Conservation (phyloP, 2,329 filamentous ascomycete genomes). For the Aureobasidium vineae region DNA sequence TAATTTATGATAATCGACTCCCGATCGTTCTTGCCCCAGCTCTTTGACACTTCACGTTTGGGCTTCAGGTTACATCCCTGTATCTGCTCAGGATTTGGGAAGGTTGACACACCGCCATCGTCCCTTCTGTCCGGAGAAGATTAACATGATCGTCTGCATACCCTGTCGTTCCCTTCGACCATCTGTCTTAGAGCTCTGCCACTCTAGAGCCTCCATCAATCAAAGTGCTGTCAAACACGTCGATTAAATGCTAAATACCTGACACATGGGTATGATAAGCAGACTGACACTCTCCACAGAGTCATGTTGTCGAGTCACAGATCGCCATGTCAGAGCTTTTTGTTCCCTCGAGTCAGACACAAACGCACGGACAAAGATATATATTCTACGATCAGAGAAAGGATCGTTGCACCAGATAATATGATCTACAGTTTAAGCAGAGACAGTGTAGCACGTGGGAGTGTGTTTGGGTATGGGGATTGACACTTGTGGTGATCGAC, state of each 20-base stretch:
- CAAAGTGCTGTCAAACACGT: background rate
- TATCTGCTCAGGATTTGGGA: background rate
- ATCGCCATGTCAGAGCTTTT: background rate
- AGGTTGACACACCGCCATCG: background rate
- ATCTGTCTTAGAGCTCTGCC: background rate
- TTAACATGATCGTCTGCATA: background rate
- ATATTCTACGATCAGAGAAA: background rate
- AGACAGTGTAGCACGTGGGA: background rate
- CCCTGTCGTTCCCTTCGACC: background rate
- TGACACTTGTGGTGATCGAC: background rate
- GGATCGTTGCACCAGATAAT: accelerated
- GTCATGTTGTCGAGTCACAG: background rate
- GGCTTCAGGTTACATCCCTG: background rate
- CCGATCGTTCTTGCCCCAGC: background rate
- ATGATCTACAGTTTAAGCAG: background rate
- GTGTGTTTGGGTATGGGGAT: background rate
- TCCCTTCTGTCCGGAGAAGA: background rate
- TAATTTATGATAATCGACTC: background rate
- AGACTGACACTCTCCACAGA: background rate
- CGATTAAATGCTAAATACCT: background rate
- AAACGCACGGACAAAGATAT: background rate
- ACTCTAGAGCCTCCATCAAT: background rate
- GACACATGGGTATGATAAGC: background rate
- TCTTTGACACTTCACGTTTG: background rate
- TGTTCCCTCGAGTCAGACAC: background rate